Conservation (phyloP, 2,329 filamentous ascomycete species). For the Cladosporium sp. region DNA sequence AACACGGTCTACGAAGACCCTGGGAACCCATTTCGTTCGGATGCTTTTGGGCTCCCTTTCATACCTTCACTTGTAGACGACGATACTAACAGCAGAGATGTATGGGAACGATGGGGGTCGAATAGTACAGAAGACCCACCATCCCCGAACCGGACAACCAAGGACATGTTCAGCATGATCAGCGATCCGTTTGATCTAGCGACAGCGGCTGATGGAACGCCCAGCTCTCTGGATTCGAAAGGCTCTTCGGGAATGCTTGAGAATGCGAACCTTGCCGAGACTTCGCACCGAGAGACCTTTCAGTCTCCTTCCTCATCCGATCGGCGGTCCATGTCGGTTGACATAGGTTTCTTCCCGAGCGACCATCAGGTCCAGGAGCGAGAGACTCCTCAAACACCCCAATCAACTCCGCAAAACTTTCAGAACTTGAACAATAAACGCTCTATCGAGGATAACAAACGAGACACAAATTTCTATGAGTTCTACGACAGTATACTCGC, state of each 20-base stretch:
- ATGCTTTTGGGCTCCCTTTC: not conserved
- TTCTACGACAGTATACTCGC: slow-evolving; percentile 8
- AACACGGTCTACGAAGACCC: slow-evolving; percentile 6
- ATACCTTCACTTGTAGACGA: not conserved
- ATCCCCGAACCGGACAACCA: not conserved
- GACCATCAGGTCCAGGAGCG: not conserved
- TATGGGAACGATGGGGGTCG: not conserved
- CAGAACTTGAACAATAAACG: not conserved
- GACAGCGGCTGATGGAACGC: not conserved
- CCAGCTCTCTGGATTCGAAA: not conserved
- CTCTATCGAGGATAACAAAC: not conserved
- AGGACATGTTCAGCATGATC: not conserved
- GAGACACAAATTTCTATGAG: slow-evolving; percentile 5
- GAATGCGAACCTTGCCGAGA: not conserved
- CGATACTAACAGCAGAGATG: not conserved
- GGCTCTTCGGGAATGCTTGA: not conserved
- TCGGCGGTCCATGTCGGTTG: slow-evolving; percentile 9
- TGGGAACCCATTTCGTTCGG: slow-evolving; percentile 4
- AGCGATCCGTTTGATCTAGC: slow-evolving; percentile 9
- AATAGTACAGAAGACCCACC: not conserved
- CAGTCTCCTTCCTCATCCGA: not conserved
- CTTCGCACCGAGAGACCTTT: not conserved
- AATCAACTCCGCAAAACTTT: not conserved
- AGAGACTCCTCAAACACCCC: not conserved
- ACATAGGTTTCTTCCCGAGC: not conserved